Evolutionary conservation across 2,329 filamentous ascomycete genomes (phyloP).

Genomic region (Daldinia sp.): DNA sequence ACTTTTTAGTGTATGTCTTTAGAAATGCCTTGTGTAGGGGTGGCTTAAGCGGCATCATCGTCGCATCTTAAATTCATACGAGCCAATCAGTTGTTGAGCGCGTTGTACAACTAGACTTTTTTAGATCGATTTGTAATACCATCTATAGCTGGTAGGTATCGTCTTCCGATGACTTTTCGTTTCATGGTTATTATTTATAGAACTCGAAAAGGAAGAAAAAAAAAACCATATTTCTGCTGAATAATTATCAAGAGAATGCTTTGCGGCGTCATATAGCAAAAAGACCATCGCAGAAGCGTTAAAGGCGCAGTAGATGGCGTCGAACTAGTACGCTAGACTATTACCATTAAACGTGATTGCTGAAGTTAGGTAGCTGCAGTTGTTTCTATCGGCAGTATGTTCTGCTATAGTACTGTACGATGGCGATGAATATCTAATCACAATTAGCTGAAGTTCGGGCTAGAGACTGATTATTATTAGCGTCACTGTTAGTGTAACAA

Average conservation of each 20-base stretch:
- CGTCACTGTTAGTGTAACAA: not conserved
- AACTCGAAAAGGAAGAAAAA: not conserved
- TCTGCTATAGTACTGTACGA: not conserved
- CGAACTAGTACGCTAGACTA: not conserved
- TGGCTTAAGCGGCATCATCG: not conserved
- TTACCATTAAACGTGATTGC: not conserved
- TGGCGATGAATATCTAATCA: not conserved
- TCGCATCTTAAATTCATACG: slow-evolving; percentile 10
- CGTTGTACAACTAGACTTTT: not conserved
- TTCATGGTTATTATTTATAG: not conserved
- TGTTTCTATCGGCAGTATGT: not conserved
- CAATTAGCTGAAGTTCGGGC: too few relatives aligned
- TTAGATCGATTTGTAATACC: not conserved
- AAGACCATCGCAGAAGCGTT: not conserved
- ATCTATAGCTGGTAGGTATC: not conserved
- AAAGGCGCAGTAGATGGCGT: not conserved
- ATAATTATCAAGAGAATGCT: not conserved
- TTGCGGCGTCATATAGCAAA: not conserved
- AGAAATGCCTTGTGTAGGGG: not conserved
- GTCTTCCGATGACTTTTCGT: not conserved
- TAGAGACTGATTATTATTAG: not conserved
- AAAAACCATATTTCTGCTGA: not conserved
- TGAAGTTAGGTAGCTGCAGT: not conserved
- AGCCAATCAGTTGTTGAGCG: slow-evolving; percentile 23
- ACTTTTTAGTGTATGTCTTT: not conserved